Evolutionary conservation across 768 basidiomycete species (phyloP), one percentile per base, ranked within the genome.

Genomic region (Clavulina sp.): DNA sequence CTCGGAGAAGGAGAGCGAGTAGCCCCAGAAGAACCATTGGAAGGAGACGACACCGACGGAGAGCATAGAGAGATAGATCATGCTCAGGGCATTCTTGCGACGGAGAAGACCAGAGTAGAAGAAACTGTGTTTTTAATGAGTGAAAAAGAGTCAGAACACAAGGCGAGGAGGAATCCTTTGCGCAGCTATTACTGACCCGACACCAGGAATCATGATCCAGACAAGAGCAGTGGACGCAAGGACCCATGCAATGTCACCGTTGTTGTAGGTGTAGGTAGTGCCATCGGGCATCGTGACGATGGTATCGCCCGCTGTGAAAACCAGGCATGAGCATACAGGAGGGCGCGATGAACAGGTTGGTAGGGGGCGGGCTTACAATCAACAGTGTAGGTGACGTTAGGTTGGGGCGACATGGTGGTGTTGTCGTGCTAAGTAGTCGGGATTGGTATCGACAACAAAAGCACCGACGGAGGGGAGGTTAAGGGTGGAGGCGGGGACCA

Each of bases 21-120:
- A 96, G 56, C 92, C 92, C 92, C 92, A 95, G 73, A 93, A 91
- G 71, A 88, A 91, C 88, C 88, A 92, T 52, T 64, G 58, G 69
- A 89, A 88, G 3, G 80, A 80, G 30, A 88, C 66, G 58, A 84
- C 74, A 0, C 80, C 89, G 9, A 89, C 60, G 0, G 76, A 74
- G 58, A 81, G 73, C 73, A 89, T 78, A 51, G 77, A 77, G 18
- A 82, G 73, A 63, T 77, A 89, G 18, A 93, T 82, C 79, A 92
- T 84, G 36, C 80, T 83, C 19, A 96, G 71, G 0, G 93, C 93
- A 59, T 95, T 95, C 67, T 97, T 97, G 54, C 93, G 70, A 47
- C 93, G 70, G 30, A 95, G 73, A 30, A 99, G 75, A 57, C 87
- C 93, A 13, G 87, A 84, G 65, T 93, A 95, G 68, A 86, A 87